Conservation (phyloP, 2,329 filamentous ascomycete species). For the Cryphonectria naterciae region DNA sequence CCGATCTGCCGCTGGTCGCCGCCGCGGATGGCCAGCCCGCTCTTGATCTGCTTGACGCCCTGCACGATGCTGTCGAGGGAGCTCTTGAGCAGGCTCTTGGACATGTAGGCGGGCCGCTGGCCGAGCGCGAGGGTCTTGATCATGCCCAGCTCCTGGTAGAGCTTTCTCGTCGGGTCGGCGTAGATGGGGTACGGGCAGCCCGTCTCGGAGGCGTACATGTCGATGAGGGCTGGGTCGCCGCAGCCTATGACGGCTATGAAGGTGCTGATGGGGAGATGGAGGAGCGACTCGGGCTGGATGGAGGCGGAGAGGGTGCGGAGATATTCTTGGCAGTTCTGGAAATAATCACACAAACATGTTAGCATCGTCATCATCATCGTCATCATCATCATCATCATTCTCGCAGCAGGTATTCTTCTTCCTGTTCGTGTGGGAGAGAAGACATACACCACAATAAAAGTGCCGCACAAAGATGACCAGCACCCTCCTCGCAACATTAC, state of each 20-base stretch:
- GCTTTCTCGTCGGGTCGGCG: constrained; percentile 69
- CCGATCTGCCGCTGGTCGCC: constrained; percentile 73
- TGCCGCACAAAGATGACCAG: constrained; percentile 77
- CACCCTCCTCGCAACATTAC: constrained; percentile 58
- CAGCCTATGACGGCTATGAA: constrained; percentile 74
- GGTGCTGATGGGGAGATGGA: constrained; percentile 57
- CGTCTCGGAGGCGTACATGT: constrained; percentile 66
- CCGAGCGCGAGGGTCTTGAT: constrained; percentile 65
- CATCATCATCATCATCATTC: background rate
- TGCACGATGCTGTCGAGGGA: constrained; percentile 60
- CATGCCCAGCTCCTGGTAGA: constrained; percentile 74
- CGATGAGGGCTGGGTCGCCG: constrained; percentile 69
- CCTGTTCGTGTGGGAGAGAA: no score
- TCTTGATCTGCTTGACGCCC: constrained; percentile 60
- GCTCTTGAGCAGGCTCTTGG: constrained; percentile 55
- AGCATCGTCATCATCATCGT: background rate
- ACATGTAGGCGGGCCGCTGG: constrained; percentile 65
- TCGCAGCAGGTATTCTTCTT: no score
- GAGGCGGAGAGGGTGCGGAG: constrained; percentile 64
- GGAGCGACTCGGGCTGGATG: constrained; percentile 57
- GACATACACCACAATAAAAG: constrained; percentile 78
- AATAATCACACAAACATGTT: background rate
- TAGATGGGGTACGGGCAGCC: constrained; percentile 75
- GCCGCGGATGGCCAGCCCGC: constrained; percentile 62
- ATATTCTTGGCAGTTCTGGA: constrained; percentile 76